Base-by-base conservation (phyloP, 2,329 filamentous ascomycete genomes). In the Calonectria naviculata region DNA sequence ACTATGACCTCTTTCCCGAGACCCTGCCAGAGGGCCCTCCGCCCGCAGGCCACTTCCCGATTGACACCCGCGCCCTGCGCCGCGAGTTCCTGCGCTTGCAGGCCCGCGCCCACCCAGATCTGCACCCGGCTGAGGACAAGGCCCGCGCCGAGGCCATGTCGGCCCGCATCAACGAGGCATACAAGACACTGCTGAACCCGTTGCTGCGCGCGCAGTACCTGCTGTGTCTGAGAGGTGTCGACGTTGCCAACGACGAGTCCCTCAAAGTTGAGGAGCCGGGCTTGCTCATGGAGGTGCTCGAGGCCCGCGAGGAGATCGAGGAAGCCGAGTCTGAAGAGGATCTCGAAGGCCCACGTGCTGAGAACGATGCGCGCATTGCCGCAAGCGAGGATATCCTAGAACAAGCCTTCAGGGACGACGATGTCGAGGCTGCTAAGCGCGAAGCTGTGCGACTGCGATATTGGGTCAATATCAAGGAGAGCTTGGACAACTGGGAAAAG, bases 11-110 rank as follows among this genome's bases (percentile, higher is more conserved):
- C 84, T 99, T 99, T 87, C 95, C 95, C 1, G 81, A 89, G 36
- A 94, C 95, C 4, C 88, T 98, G 4, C 90, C 95, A 0, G 65
- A 83, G 1, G 96, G 96, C 2, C 93, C 95, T 0, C 97, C 97
- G 0, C 96, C 96, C 0, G 66, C 80, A 0, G 93, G 95, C 0
- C 88, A 91, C 70, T 99, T 98, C 87, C 83, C 87, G 17, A 90
- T 98, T 79, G 89, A 97, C 81, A 81, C 90, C 15, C 87, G 89
- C 68, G 86, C 89, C 19, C 89, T 98, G 24, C 93, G 94, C 61
- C 90, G 90, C 74, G 97, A 99, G 81, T 98, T 97, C 85, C 91
- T 98, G 17, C 89, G 91, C 71, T 89, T 98, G 1, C 97, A 99
- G 84, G 90, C 92, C 21, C 87, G 89, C 49, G 90, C 93, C 13